Base-by-base conservation (phyloP, 2,329 filamentous ascomycete species). In the Pseudocercospora eumusae region DNA sequence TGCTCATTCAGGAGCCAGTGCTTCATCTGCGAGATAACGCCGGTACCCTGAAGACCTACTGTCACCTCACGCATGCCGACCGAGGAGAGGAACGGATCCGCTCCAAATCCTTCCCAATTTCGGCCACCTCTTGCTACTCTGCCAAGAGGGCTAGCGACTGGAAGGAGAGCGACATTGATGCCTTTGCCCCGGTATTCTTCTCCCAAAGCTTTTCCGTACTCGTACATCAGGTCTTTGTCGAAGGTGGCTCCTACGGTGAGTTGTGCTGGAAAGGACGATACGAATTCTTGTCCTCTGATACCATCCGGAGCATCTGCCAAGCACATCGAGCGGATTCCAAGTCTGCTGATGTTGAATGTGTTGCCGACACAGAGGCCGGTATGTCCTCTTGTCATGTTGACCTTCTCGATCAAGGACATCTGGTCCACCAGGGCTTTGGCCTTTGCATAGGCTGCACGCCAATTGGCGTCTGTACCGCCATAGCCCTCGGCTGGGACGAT, bases 181-280 rank as follows among this genome's bases (percentile, higher is more conserved):
- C 73, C 73, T 52, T 74, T 75, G 23, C 64, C 70, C 8, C 65
- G 62, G 56, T 70, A 72, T 55, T 75, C 73, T 10, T 76, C 76
- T 0, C 82, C 85, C 76, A 86, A 82, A 31, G 82, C 79, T 4
- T 76, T 74, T 0, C 78, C 84, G 10, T 83, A 75, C n/a, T 78
- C 74, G 57, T 84, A 81, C 0, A 84, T 81, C 49, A 86, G 71
- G 11, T 80, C 78, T 57, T 75, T 77, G 62, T 87, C 83, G 83
- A 85, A 87, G 0, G 75, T 71, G 6, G 77, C 75, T 3, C 75
- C 79, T 1, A 76, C 71, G 3, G 67, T 92, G 68, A 93, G 90
- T n/a, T 90, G 90, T 8, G 89, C 83, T 0, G 91, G 90, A 68
- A 93, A 95, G 0, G 86, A 89, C 0, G 89, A 92, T 57, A 88